phyloP scores from a whole-genome alignment of 2,329 filamentous ascomycete genomes.

The Cucurbitaria berberidis region DNA sequence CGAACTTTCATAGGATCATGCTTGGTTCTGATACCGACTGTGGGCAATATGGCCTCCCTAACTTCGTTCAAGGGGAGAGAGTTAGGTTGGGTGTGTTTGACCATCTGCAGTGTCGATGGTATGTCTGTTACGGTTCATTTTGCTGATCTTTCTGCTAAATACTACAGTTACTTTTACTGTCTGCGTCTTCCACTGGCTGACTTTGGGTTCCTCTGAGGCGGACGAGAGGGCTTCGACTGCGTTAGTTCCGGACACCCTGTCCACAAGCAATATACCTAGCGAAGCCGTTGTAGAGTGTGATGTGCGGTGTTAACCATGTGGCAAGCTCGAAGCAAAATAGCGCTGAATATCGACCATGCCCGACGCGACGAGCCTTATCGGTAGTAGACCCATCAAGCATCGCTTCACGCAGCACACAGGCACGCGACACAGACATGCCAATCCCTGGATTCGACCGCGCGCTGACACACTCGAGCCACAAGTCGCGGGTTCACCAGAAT shows the following conservation, averaged over 20 bases:
- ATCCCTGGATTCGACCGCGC: background rate
- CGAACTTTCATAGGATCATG: conserved; percentile 43
- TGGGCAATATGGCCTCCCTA: conserved; percentile 46
- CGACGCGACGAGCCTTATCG: background rate
- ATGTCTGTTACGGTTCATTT: conserved; percentile 9
- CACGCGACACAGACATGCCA: background rate
- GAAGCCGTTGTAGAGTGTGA: background rate
- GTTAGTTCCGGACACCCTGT: conserved; percentile 14
- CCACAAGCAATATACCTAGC: conserved; percentile 6
- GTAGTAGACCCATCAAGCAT: background rate
- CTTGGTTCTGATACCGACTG: conserved; percentile 48
- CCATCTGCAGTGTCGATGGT: conserved; percentile 51
- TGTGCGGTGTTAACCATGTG: background rate
- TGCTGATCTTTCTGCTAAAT: background rate
- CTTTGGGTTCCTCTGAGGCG: conserved; percentile 30
- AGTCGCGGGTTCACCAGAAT: background rate
- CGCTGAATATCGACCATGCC: background rate
- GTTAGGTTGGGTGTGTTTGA: conserved; percentile 48
- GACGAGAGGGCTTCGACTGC: conserved; percentile 16
- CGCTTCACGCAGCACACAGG: background rate
- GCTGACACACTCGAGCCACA: background rate
- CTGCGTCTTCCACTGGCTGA: conserved; percentile 46
- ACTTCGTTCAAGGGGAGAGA: conserved; percentile 42
- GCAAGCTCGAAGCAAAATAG: background rate
- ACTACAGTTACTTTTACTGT: conserved; percentile 45